Base-by-base conservation (phyloP, 371 early-diverging fungal species). In the Sporodiniella umbellata region DNA sequence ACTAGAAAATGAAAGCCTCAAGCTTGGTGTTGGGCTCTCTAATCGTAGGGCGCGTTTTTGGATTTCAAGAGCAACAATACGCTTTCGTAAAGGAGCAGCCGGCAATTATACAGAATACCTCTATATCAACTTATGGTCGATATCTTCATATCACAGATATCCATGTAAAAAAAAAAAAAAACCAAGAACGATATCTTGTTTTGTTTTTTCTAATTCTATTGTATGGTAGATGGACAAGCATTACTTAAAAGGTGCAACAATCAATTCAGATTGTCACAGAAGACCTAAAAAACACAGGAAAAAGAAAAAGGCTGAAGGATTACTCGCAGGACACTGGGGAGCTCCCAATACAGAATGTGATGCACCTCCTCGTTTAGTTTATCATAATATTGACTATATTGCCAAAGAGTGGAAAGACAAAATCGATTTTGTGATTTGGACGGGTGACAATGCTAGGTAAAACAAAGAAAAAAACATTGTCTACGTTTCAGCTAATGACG, bases 101-200 rank as follows among this genome's bases (percentile, higher is more conserved):
- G 7, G 6, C 23, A 26, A 23, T 42, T 39, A 4, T 4, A 35
- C 35, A 28, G 10, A 28, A 33, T 0, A 10, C 37, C 14, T 11
- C 11, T 24, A 18, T 42, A 1, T 3, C 24, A 15, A 11, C 52
- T 3, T 51, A 60, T 28, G 81, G 81, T 1, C 61, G 55, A 19
- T 87, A 81, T 56, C 56, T 87, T n/a, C 87, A 87, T 49, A 76
- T 87, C n/a, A 87, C 86, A 1, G 87, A 87, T 51, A 69, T 87
- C 38, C 87, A 87, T 58, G 68, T 80, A 56, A 78, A 17, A 15
- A 26, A 3, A 31, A 18, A 4, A 4, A 15, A 19, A 1, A 42
- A 31, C 35, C 5, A 22, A 23, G 28, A 8, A 5, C 30, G 10
- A 10, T 25, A 11, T 18, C 33, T 15, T 21, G 17, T 18, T n/a